These are phyloP conservation scores for Cucumis cinereus DNA, from an alignment of 306 rosid genomes.

Conservation along the genomic window DNA sequence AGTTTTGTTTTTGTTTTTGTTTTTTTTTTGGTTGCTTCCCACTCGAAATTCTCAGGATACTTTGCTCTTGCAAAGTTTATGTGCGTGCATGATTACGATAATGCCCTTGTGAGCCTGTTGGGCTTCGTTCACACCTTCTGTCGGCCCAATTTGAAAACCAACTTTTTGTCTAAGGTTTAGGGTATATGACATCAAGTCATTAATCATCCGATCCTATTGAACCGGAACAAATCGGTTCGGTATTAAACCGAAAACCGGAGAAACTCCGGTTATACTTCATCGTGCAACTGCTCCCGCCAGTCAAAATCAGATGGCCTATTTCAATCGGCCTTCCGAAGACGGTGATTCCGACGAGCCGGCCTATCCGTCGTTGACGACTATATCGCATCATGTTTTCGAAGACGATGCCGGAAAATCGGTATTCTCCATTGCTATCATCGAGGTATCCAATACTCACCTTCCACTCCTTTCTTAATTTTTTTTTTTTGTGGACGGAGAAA, in stretches of 20 bases:
- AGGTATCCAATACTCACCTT: conserved; percentile 28
- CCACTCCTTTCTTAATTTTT: neutral
- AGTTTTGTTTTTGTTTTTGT: no score
- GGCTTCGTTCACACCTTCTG: neutral
- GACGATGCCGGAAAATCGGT: conserved; percentile 19
- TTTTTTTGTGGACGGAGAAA: neutral
- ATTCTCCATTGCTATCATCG: conserved; percentile 46
- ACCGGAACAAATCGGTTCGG: no score
- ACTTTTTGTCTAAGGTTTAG: neutral
- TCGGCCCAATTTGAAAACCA: neutral
- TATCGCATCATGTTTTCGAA: conserved; percentile 46
- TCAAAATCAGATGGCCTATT: neutral
- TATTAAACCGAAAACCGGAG: no score
- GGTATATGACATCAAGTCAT: no score
- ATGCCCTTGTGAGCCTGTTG: neutral
- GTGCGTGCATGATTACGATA: neutral
- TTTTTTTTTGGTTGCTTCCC: conserved; percentile 15
- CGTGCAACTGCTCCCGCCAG: no score
- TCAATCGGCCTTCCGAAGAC: conserved; percentile 11
- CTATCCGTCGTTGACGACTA: conserved; percentile 28
- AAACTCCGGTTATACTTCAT: neutral
- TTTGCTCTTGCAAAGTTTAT: conserved; percentile 12
- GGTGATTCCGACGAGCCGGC: conserved; percentile 13
- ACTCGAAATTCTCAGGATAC: conserved; percentile 5
- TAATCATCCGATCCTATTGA: no score